These are phyloP conservation scores for Niebla homalea DNA, from an alignment of 495 filamentous ascomycete species.

Conservation along the genomic window DNA sequence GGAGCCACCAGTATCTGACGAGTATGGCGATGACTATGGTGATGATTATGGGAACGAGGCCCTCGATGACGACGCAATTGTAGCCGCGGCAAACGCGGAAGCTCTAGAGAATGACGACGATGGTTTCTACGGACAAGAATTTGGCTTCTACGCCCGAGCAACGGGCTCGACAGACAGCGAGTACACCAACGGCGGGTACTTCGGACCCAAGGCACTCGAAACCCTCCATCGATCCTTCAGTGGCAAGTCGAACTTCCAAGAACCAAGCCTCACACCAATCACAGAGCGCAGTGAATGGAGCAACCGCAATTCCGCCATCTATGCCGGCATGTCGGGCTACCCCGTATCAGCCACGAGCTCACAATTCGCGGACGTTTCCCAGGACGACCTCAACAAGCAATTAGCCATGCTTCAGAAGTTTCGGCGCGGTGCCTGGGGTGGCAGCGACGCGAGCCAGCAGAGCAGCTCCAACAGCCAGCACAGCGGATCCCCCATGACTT, in stretches of 20 bases:
- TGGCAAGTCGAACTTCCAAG: slow-evolving; percentile 57
- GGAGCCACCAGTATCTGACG: slow-evolving; percentile 29
- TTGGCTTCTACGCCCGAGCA: slow-evolving; percentile 84
- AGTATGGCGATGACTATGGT: slow-evolving; percentile 14
- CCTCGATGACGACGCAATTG: slow-evolving; percentile 72
- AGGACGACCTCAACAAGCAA: slow-evolving; percentile 55
- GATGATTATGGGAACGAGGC: slow-evolving; percentile 35
- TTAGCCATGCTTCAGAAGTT: slow-evolving; percentile 59
- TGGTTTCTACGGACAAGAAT: slow-evolving; percentile 91
- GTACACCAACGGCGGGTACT: slow-evolving; percentile 78
- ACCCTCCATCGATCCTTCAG: slow-evolving; percentile 53
- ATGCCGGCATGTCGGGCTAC: slow-evolving; percentile 44
- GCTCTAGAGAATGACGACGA: slow-evolving; percentile 84
- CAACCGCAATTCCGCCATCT: slow-evolving; percentile 81
- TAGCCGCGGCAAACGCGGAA: slow-evolving; percentile 89
- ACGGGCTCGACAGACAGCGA: slow-evolving; percentile 33
- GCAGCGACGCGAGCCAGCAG: slow-evolving; percentile 58
- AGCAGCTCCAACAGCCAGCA: slow-evolving; percentile 50
- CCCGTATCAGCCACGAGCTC: slow-evolving; percentile 36
- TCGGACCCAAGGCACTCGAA: slow-evolving; percentile 54
- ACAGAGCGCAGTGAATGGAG: slow-evolving; percentile 94
- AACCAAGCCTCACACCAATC: slow-evolving; percentile 90
- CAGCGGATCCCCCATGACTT: slow-evolving; percentile 18
- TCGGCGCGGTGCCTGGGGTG: slow-evolving; percentile 64
- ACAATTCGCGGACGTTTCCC: slow-evolving; percentile 47